Evolutionary conservation across 208 protist genomes (phyloP).

Genomic region (Acanthamoeba healyi): DNA sequence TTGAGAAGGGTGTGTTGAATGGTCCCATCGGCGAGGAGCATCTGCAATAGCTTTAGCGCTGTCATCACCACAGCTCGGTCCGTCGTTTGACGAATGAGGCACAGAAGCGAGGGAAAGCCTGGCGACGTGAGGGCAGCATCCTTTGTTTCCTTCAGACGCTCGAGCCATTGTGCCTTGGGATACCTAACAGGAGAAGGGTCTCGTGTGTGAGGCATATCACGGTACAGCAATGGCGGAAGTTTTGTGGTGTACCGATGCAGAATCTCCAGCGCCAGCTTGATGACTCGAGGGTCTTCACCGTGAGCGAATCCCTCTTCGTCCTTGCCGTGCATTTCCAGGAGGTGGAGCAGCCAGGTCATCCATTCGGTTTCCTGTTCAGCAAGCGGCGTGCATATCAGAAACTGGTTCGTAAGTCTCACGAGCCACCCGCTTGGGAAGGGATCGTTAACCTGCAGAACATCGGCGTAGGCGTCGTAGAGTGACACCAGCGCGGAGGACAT

Average conservation of each 20-base stretch:
- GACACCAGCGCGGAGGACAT: neutral
- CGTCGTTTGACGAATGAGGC: neutral
- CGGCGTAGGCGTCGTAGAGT: neutral
- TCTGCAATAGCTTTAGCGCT: neutral
- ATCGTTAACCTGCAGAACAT: neutral
- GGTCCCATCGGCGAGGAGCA: neutral
- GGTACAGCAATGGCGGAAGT: neutral
- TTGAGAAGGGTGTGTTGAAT: neutral
- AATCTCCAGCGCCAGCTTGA: neutral
- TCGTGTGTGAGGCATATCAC: no score
- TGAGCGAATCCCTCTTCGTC: neutral
- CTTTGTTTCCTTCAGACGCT: neutral
- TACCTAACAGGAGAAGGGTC: no score
- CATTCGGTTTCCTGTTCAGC: constrained; percentile 7
- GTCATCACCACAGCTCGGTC: neutral
- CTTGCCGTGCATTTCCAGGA: neutral
- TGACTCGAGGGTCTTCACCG: neutral
- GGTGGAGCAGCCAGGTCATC: neutral
- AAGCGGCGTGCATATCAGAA: no score
- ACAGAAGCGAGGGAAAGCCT: neutral
- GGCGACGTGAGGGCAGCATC: neutral
- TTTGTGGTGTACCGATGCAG: neutral
- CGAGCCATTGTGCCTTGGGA: neutral
- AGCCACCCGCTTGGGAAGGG: neutral
- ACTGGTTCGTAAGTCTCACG: no score